Base-by-base conservation (phyloP, 2,329 filamentous ascomycete genomes). In the Mycosphaerella sp. region DNA sequence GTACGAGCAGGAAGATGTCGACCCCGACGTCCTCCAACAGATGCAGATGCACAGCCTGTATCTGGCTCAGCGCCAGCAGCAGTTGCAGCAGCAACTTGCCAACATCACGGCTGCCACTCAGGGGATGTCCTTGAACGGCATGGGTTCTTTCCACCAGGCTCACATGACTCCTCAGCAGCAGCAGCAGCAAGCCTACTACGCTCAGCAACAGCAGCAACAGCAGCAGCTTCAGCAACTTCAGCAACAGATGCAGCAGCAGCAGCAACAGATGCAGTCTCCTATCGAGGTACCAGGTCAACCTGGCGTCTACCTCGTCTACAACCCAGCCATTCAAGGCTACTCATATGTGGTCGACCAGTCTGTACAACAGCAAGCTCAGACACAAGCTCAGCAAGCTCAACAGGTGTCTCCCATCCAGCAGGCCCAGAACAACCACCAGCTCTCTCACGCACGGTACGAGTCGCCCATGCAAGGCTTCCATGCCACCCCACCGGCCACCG, bases 31-130 rank as follows among this genome's bases (percentile, higher is more conserved):
- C 50, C 93, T 95, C 62, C 88, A 90, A 50, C 89, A 95, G 72
- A 78, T 97, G 60, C 82, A 96, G 67, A 87, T 89, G 54, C 95
- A 90, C 66, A 95, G 96, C 71, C 76, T 93, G 69, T 95, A 95
- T 68, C 80, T 98, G 48, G 89, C 90, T 40, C 89, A 95, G 68
- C 91, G 95, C 73, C 92, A 97, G 74, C 90, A 95, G 74, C 86
- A 88, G 60, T 82, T 97, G 49, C 91, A 97, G 74, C 91, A 96
- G 74, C 90, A 97, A 74, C 80, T 97, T 62, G 82, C 89, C 63
- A 87, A 77, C 61, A 83, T 96, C 23, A 93, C 92, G 66, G 84
- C 85, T 49, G 87, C 87, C 38, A 86, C 89, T 56, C 86, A 90
- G 70, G 83, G 82, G 61, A 76, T 95, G 73, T 89, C 79, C 70